Evolutionary conservation across 2,329 filamentous ascomycete species (phyloP).

Genomic region (Diaporthe sp.): DNA sequence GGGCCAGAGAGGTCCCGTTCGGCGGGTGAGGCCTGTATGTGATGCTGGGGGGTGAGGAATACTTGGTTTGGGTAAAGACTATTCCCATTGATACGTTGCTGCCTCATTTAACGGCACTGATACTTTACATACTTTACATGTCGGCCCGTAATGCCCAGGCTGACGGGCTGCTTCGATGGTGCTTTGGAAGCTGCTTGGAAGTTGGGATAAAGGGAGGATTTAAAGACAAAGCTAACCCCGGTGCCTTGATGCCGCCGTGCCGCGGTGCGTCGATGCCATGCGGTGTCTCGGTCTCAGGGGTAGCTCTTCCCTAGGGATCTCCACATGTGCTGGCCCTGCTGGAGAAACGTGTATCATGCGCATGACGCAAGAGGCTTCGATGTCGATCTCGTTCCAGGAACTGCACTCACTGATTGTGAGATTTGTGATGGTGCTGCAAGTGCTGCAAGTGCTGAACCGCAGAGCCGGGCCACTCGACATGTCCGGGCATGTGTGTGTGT

Average conservation of each 20-base stretch:
- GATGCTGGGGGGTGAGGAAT: not conserved
- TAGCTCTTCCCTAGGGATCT: not conserved
- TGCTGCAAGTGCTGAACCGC: not conserved
- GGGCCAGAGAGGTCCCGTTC: constrained; percentile 5
- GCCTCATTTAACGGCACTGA: not conserved
- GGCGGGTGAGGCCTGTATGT: not conserved
- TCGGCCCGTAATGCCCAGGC: not conserved
- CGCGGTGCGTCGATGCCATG: not conserved
- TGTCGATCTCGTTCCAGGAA: constrained; percentile 1
- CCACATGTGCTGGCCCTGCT: constrained; percentile 17
- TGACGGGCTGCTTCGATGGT: not conserved
- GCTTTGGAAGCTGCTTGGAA: not conserved
- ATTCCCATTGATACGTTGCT: not conserved
- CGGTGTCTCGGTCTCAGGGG: constrained; percentile 12
- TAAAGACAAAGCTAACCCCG: not conserved
- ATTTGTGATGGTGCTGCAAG: not conserved
- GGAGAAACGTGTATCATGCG: constrained; percentile 27
- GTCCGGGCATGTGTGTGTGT: not conserved
- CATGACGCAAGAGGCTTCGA: constrained; percentile 25
- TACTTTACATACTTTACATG: not conserved
- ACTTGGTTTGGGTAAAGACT: not conserved
- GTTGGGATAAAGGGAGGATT: not conserved
- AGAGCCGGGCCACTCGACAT: not conserved
- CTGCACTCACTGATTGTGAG: not conserved
- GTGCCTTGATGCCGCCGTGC: not conserved